Conservation (phyloP, 1,284 basidiomycete genomes). For the Pseudozyma tsukubaensis region DNA sequence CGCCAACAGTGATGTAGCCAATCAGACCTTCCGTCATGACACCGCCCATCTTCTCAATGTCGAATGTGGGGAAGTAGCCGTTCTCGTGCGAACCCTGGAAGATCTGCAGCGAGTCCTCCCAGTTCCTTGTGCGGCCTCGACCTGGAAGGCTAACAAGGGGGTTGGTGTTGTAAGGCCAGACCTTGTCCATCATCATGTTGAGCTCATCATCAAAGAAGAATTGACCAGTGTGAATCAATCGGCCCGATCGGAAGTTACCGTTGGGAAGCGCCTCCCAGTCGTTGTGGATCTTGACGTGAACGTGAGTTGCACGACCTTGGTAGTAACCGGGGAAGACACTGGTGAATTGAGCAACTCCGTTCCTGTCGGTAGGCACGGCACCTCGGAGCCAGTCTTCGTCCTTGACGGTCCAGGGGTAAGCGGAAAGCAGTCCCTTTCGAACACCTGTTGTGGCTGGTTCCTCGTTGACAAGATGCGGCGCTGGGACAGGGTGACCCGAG, state of each 20-base stretch:
- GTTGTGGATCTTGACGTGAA: constrained; percentile 69
- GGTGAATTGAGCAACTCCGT: constrained; percentile 77
- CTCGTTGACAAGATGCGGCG: constrained; percentile 68
- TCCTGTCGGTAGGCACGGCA: constrained; percentile 76
- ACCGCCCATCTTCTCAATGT: constrained; percentile 70
- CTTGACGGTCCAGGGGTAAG: constrained; percentile 69
- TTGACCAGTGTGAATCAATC: constrained; percentile 73
- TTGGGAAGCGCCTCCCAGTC: constrained; percentile 69
- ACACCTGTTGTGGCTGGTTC: constrained; percentile 65
- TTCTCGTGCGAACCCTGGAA: constrained; percentile 69
- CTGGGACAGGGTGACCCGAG: constrained; percentile 71
- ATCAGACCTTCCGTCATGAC: constrained; percentile 70
- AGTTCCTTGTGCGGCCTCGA: constrained; percentile 70
- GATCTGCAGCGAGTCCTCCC: constrained; percentile 70
- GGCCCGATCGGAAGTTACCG: constrained; percentile 71
- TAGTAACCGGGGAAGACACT: constrained; percentile 78
- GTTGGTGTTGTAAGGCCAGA: constrained; percentile 70
- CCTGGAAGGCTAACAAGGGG: constrained; percentile 66
- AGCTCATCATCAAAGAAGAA: constrained; percentile 77
- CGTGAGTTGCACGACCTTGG: constrained; percentile 71
- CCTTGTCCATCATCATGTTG: constrained; percentile 71
- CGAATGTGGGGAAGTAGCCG: constrained; percentile 70
- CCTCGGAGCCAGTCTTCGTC: constrained; percentile 75
- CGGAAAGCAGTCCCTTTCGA: constrained; percentile 69
- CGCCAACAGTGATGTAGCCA: constrained; percentile 70